Percentiles rank a stretch among this genome's conserved stretches.
phyloP scores from a whole-genome alignment of 2,329 filamentous ascomycete genomes.

The Cordyceps pruinosa region DNA sequence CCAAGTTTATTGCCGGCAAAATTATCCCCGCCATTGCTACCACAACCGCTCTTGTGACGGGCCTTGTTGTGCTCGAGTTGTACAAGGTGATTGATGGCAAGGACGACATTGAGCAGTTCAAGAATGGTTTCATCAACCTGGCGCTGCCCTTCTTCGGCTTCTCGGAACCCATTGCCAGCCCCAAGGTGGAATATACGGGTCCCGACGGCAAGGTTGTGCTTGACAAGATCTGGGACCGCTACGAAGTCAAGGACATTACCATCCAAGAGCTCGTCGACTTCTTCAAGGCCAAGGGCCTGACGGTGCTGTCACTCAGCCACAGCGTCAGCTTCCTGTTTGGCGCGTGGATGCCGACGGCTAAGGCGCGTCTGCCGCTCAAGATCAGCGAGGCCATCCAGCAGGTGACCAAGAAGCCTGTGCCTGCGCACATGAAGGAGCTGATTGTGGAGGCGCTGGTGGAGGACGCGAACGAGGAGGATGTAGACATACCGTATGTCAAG shows the following conservation, averaged over 20 bases:
- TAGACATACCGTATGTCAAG: constrained; percentile 82
- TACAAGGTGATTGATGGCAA: constrained; percentile 98
- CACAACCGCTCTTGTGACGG: constrained; percentile 91
- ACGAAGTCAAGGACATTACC: constrained; percentile 82
- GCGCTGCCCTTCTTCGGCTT: constrained; percentile 97
- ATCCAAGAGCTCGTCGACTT: constrained; percentile 74
- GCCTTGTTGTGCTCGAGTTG: constrained; percentile 83
- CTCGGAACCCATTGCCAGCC: constrained; percentile 90
- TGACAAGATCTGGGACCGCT: constrained; percentile 97
- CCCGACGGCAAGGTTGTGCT: constrained; percentile 72
- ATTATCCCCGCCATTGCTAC: constrained; percentile 98
- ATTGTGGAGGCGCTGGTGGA: constrained; percentile 88
- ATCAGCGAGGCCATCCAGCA: constrained; percentile 75
- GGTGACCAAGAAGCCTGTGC: constrained; percentile 80
- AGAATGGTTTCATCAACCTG: constrained; percentile 97
- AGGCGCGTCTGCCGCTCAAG: constrained; percentile 49
- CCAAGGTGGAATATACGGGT: constrained; percentile 84
- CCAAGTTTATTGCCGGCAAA: constrained; percentile 99
- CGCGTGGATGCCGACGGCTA: constrained; percentile 74
- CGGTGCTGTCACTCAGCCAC: constrained; percentile 90
- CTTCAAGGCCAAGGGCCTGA: constrained; percentile 75
- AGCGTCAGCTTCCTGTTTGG: constrained; percentile 93
- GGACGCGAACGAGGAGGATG: constrained; percentile 75
- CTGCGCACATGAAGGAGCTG: constrained; percentile 79
- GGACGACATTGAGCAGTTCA: constrained; percentile 95